Evolutionary conservation across 495 filamentous ascomycete species (phyloP).

Genomic region (Corynascus novoguineensis): DNA sequence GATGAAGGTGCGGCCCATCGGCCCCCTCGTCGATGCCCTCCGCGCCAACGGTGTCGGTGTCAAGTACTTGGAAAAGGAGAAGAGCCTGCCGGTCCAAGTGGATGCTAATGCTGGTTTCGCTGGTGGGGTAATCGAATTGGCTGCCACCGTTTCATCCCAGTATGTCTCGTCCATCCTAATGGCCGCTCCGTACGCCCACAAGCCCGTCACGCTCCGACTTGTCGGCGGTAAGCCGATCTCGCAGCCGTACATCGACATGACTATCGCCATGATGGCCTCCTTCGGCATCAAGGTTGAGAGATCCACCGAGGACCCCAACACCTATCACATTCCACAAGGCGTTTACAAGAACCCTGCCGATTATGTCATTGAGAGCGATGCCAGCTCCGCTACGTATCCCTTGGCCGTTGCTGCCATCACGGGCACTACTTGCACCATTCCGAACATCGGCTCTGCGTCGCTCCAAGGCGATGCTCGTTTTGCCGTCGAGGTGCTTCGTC

Average conservation of each 20-base stretch:
- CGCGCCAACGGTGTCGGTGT: conserved; percentile 75
- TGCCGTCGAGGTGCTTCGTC: conserved; percentile 80
- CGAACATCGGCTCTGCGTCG: conserved; percentile 88
- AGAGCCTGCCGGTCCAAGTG: conserved; percentile 79
- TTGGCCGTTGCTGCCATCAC: conserved; percentile 92
- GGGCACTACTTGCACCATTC: conserved; percentile 88
- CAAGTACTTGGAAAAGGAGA: conserved; percentile 72
- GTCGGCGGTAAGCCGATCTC: conserved; percentile 95
- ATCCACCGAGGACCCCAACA: conserved; percentile 62
- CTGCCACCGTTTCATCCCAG: conserved; percentile 92
- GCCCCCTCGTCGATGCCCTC: conserved; percentile 87
- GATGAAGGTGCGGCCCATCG: conserved; percentile 95
- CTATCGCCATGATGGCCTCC: conserved; percentile 90
- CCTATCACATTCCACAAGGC: conserved; percentile 88
- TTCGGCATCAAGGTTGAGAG: conserved; percentile 77
- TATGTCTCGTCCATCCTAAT: conserved; percentile 96
- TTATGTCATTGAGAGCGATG: conserved; percentile 94
- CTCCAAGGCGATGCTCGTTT: conserved; percentile 96
- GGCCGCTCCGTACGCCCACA: conserved; percentile 93
- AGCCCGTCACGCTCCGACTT: conserved; percentile 82
- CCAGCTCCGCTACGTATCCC: conserved; percentile 95
- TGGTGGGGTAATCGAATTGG: conserved; percentile 87
- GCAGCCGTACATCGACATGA: conserved; percentile 98
- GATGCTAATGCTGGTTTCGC: conserved; percentile 77
- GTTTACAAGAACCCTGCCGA: conserved; percentile 77